phyloP scores from a whole-genome alignment of 495 filamentous ascomycete species.

The Penicillium bialowiezense region DNA sequence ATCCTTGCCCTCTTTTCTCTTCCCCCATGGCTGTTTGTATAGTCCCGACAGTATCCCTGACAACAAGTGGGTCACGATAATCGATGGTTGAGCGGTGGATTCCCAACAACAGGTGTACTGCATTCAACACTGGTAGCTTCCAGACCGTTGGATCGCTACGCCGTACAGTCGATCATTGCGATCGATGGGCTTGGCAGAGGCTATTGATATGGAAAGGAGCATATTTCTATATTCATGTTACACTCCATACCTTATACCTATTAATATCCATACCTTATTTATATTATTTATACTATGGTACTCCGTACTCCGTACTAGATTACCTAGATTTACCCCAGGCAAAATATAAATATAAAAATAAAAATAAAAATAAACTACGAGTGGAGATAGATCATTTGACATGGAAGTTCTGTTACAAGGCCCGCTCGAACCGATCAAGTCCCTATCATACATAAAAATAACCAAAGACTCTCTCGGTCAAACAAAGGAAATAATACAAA shows the following conservation, averaged over 20 bases:
- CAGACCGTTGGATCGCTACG: conserved; percentile 23
- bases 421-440: conserved; percentile 45
- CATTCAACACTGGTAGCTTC: conserved; percentile 27
- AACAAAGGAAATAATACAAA: conserved; percentile 34
- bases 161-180: background rate
- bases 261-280: background rate
- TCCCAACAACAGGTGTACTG: conserved; percentile 26
- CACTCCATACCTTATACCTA: background rate
- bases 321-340: too few species aligned
- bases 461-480: conserved; percentile 32
- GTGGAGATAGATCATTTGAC: conserved; percentile 11
- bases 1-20: background rate
- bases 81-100: conserved; percentile 22
- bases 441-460: conserved; percentile 46
- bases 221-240: too few species aligned
- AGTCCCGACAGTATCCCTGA: background rate
- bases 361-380: conserved; percentile 2
- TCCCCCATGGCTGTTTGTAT: background rate
- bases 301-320: too few species aligned
- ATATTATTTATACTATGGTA: too few species aligned
- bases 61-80: conserved; percentile 19
- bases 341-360: background rate
- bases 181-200: too few species aligned
- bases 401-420: conserved; percentile 46
- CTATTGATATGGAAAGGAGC: too few species aligned